phyloP scores from a whole-genome alignment of 768 basidiomycete species.

The Naganishia randhawae region DNA sequence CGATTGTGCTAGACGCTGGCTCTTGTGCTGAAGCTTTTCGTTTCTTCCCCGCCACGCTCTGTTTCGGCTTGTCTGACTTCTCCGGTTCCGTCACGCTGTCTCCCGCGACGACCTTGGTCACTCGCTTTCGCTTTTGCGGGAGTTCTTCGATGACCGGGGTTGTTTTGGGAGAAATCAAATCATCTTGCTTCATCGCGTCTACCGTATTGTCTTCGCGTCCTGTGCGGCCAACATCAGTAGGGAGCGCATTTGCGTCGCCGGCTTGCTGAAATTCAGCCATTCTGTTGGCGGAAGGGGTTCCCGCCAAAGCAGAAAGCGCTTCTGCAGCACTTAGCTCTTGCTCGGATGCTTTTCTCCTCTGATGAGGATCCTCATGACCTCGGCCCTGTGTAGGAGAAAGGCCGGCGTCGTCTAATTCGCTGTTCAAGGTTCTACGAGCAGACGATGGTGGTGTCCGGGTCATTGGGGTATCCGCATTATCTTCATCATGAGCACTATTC shows the following conservation, averaged over 20 bases:
- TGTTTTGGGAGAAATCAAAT: not conserved
- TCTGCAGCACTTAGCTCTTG: conserved; percentile 16
- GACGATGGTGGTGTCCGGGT: not conserved
- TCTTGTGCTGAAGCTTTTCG: not conserved
- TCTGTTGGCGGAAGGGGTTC: not conserved
- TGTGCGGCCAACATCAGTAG: not conserved
- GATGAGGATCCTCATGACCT: not conserved
- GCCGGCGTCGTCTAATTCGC: not conserved
- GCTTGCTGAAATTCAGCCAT: not conserved
- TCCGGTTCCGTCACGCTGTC: not conserved
- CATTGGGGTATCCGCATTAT: not conserved
- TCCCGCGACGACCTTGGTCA: not conserved
- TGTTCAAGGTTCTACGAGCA: not conserved
- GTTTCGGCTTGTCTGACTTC: not conserved
- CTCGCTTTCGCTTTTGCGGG: conserved; percentile 2
- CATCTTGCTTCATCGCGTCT: not conserved
- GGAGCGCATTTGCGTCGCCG: not conserved
- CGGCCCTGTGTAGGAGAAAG: not conserved
- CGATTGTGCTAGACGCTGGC: not conserved
- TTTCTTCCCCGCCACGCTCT: not conserved
- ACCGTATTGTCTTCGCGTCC: not conserved
- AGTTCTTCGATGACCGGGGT: not conserved
- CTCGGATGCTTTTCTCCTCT: not conserved
- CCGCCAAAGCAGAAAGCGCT: conserved; percentile 9
- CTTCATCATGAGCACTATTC: not conserved